Evolutionary conservation across 306 rosid species (phyloP).

Genomic region (Vicia villosa): DNA sequence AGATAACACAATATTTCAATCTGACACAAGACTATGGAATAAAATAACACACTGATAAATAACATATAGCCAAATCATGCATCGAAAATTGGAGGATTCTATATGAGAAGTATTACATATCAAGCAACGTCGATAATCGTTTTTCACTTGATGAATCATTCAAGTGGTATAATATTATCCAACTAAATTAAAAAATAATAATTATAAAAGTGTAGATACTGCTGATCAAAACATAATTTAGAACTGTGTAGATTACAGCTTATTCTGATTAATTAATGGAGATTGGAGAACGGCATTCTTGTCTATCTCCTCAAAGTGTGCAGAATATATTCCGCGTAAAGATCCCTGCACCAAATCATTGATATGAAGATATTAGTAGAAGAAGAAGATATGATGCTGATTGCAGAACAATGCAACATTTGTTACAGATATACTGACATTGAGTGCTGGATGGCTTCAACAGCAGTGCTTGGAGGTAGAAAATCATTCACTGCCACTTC

Average conservation of each 20-base stretch:
- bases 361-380: constrained; percentile 32
- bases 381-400: constrained; percentile 18
- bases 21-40: no score
- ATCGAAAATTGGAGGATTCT: background rate
- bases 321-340: constrained; percentile 86
- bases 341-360: constrained; percentile 78
- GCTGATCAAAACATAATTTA: constrained; percentile 19
- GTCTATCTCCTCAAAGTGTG: constrained; percentile 82
- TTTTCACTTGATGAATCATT: constrained; percentile 18
- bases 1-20: background rate
- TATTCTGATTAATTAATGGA: constrained; percentile 40
- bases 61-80: constrained; percentile 11
- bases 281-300: constrained; percentile 27
- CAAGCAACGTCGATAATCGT: background rate
- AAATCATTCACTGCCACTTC: constrained; percentile 96
- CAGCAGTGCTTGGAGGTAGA: constrained; percentile 68
- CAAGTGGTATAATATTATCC: constrained; percentile 16
- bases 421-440: constrained; percentile 56
- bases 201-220: background rate
- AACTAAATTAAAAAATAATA: background rate
- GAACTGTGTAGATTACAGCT: constrained; percentile 33
- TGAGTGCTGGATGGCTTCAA: constrained; percentile 85
- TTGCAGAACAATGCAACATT: constrained; percentile 7
- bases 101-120: constrained; percentile 27
- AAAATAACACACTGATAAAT: background rate